Base-by-base conservation (phyloP, 768 basidiomycete genomes). In the Mycena leptocephala region DNA sequence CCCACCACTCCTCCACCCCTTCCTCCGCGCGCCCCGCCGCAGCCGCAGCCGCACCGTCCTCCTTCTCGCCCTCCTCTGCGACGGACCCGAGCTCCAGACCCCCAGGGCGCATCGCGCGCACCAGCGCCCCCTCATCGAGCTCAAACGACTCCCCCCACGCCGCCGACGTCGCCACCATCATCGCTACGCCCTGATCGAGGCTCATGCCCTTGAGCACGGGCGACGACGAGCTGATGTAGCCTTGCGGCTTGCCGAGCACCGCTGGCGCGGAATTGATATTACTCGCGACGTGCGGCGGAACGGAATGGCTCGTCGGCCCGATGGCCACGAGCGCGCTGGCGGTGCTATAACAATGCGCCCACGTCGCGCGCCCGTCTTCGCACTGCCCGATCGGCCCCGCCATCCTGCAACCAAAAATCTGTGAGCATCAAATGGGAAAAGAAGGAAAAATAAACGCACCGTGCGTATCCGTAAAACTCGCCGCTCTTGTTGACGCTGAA, bases 401-500 rank as follows among this genome's bases (percentile, higher is more conserved):
- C n/a, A n/a, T n/a, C n/a, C n/a, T n/a, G n/a, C n/a, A 37, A 37
- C 13, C 53, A 37, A 80, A 33, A 77, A 81, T 46, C 56, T 9
- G 46, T n/a, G 24, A 56, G 20, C 18, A 58, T 16, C 39, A 48
- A 53, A 20, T 6, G 35, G 35, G 7, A n/a, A n/a, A n/a, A n/a
- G n/a, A 37, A 6, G 35, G 35, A 13, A 13, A 37, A 37, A 6
- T 6, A 6, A 37, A 32, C 87, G 74, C 85, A 96, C 93, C 90
- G 92, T 14, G 96, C 97, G 82, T 96, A 97, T 24, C 97, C 97
- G 80, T 95, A 98, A 82, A 98, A 99, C 83, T 96, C 96, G 46
- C 98, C 97, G 70, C 95, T 95, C 82, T 95, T 96, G 85, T 98
- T 99, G 22, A 95, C 97, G 39, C 97, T 92, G 80, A 98, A 99